phyloP scores from a whole-genome alignment of 257 asterid species.

The Sherardia arvensis region DNA sequence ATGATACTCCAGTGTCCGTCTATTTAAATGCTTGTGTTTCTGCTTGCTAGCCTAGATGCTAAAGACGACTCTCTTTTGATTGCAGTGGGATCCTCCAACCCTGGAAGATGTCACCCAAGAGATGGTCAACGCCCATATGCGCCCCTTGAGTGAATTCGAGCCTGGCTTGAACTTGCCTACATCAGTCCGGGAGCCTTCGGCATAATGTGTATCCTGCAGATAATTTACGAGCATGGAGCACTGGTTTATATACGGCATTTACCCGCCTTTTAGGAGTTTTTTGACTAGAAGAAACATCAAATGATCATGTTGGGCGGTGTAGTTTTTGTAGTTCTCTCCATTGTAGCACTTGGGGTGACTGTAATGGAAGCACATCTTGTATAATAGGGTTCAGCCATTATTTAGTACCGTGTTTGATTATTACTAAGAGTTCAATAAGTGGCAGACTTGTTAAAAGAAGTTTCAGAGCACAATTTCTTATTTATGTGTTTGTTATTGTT shows the following conservation, averaged over 20 bases:
- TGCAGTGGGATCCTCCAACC: constrained; percentile 69
- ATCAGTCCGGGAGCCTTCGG: constrained; percentile 76
- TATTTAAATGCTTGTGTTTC: not conserved
- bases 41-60: not conserved
- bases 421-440: not conserved
- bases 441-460: not conserved
- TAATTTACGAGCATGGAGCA: not conserved
- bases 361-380: not conserved
- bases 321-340: not conserved
- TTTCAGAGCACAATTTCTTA: too few relatives aligned
- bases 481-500: too few relatives aligned
- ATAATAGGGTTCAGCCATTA: not conserved
- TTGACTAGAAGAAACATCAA: not conserved
- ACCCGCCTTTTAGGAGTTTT: not conserved
- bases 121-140: constrained; percentile 56
- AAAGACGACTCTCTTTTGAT: not conserved
- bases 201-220: constrained; percentile 18
- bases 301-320: not conserved
- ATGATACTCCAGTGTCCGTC: not conserved
- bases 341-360: not conserved
- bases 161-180: constrained; percentile 75
- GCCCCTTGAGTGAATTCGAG: constrained; percentile 55
- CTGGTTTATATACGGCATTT: not conserved
- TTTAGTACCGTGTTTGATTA: not conserved
- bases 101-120: constrained; percentile 66